Percentiles rank a stretch among this genome's conserved stretches.
Conservation (phyloP, 768 basidiomycete genomes). For the Pisolithus sp. region DNA sequence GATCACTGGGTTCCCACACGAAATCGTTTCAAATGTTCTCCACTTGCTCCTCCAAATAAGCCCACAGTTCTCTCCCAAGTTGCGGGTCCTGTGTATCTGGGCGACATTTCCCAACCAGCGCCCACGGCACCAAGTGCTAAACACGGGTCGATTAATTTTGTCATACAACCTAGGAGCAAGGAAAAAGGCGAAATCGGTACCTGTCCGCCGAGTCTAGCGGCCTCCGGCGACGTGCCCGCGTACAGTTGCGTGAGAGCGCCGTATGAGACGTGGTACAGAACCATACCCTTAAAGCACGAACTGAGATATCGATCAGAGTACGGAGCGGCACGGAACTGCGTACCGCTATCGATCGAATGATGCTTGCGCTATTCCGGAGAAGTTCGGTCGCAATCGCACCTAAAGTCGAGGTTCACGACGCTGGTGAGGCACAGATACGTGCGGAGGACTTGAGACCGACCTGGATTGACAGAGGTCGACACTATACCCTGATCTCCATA, state of each 20-base stretch:
- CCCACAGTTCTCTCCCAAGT: slow-evolving; percentile 36
- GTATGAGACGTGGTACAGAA: slow-evolving; percentile 26
- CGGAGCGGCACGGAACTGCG: background rate
- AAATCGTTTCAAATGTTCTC: slow-evolving; percentile 10
- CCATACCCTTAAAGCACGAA: background rate
- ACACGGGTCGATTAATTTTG: background rate
- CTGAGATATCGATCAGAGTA: background rate
- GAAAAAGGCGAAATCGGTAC: slow-evolving; percentile 17
- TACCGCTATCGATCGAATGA: slow-evolving; percentile 2
- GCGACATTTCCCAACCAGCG: slow-evolving; percentile 28
- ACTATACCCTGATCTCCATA: slow-evolving; percentile 41
- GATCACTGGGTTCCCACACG: no score
- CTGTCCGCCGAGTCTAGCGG: slow-evolving; percentile 39
- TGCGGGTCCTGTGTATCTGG: slow-evolving; percentile 29
- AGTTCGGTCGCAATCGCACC: slow-evolving; percentile 19
- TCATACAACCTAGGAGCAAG: background rate
- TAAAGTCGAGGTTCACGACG: background rate
- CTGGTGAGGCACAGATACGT: no score
- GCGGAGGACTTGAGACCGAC: slow-evolving; percentile 10
- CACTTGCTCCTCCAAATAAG: slow-evolving; percentile 42
- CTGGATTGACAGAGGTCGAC: slow-evolving; percentile 39
- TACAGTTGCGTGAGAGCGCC: slow-evolving; percentile 47
- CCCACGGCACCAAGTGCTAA: slow-evolving; percentile 46
- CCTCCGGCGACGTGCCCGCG: slow-evolving; percentile 41
- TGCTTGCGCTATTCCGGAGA: slow-evolving; percentile 7